These are phyloP conservation scores for Neospermospora avenae DNA, from an alignment of 2,329 filamentous ascomycete genomes.

Conservation along the genomic window DNA sequence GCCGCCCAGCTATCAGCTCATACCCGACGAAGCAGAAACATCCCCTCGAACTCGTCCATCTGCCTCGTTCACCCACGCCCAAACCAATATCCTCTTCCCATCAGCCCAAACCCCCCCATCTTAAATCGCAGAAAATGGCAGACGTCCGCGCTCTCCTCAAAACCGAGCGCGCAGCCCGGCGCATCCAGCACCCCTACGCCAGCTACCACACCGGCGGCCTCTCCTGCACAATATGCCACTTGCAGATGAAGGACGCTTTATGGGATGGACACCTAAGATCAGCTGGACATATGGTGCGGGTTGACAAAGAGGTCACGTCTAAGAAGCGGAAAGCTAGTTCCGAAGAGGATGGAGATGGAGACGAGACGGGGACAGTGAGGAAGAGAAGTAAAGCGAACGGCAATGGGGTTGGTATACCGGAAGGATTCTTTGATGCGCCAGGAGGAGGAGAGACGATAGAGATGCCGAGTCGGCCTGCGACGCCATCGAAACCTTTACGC, in stretches of 20 bases:
- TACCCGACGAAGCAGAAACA: too few species aligned
- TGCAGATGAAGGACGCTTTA: constrained; percentile 61
- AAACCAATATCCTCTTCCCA: too few species aligned
- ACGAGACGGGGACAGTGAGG: constrained; percentile 39
- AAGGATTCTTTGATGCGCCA: constrained; percentile 34
- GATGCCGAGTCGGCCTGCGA: constrained; percentile 62
- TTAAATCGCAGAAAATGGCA: constrained; percentile 52
- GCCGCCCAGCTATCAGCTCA: too few species aligned
- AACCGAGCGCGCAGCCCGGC: constrained; percentile 70
- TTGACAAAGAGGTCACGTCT: constrained; percentile 28
- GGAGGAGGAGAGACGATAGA: constrained; percentile 40
- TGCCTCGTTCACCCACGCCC: too few species aligned
- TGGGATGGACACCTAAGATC: constrained; percentile 63
- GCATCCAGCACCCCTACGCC: constrained; percentile 67
- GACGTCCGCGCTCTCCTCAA: constrained; percentile 78
- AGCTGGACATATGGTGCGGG: constrained; percentile 41
- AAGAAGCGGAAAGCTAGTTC: constrained; percentile 51
- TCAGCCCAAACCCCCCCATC: background rate
- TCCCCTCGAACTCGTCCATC: too few species aligned
- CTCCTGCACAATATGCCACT: constrained; percentile 63
- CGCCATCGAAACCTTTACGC: constrained; percentile 43
- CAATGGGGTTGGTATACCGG: constrained; percentile 32
- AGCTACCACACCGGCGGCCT: constrained; percentile 67
- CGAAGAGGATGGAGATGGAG: constrained; percentile 38
- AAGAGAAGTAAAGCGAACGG: constrained; percentile 41